Conservation (phyloP, 169 alveolate genomes). For the Babesia bovis region DNA sequence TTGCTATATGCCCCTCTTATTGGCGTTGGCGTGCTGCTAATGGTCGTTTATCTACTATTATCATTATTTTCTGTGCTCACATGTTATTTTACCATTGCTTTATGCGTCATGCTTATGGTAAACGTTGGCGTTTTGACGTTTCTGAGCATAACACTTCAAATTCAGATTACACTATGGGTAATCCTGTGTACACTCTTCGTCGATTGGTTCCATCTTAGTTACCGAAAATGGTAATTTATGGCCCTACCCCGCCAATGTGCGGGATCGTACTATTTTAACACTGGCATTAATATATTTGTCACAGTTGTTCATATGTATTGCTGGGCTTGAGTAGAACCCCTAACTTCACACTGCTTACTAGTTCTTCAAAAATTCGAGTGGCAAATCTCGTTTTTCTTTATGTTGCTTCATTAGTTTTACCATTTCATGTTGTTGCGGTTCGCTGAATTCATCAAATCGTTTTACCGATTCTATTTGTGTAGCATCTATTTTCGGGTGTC, state of each 20-base stretch:
- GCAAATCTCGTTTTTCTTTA: conserved; percentile 30
- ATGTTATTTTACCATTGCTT: not conserved
- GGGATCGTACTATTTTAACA: too few species aligned
- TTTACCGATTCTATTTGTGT: conserved; percentile 77
- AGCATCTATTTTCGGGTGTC: conserved; percentile 77
- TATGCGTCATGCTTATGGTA: not conserved
- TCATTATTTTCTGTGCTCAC: not conserved
- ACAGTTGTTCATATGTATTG: too few species aligned
- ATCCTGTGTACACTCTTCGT: conserved; percentile 27
- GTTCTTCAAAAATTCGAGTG: too few species aligned
- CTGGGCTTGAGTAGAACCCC: too few species aligned
- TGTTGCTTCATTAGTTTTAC: conserved; percentile 71
- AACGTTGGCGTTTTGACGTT: not conserved
- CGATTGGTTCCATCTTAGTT: conserved; percentile 2
- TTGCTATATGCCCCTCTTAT: conserved; percentile 63
- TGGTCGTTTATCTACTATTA: conserved; percentile 1
- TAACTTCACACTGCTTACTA: too few species aligned
- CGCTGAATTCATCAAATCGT: conserved; percentile 72
- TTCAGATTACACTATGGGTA: conserved; percentile 7
- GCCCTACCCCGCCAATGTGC: too few species aligned
- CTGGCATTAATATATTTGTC: too few species aligned
- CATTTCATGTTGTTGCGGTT: conserved; percentile 73
- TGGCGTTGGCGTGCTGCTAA: conserved; percentile 66
- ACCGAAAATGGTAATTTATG: too few species aligned
- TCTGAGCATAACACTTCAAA: conserved; percentile 11